A percentile compares a stretch with the other conserved stretches of the same genome.
Evolutionary conservation across 345 rosid genomes (phyloP).

Genomic region (Anastatica hierochuntica): DNA sequence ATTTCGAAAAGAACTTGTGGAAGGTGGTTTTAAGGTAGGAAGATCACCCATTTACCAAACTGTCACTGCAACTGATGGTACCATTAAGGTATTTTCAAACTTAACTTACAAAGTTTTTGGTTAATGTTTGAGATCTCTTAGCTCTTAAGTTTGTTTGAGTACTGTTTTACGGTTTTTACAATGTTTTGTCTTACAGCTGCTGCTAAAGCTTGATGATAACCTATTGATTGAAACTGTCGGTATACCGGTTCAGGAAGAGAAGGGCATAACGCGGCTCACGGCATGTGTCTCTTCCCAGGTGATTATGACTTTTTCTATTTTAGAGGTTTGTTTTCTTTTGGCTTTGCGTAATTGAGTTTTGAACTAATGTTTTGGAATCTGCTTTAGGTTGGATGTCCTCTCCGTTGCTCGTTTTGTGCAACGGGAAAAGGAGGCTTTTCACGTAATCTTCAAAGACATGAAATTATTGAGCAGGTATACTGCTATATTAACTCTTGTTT

Average conservation of each 20-base stretch:
- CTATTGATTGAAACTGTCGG: conserved; percentile 95
- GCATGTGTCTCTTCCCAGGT: conserved; percentile 98
- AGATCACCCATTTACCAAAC: conserved; percentile 57
- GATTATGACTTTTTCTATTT: background rate
- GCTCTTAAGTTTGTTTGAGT: background rate
- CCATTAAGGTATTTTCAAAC: conserved; percentile 62
- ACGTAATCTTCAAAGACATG: conserved; percentile 82
- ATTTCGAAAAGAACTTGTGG: conserved; percentile 69
- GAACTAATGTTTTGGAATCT: conserved; percentile 10
- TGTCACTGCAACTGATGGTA: conserved; percentile 88
- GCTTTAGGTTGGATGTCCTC: conserved; percentile 86
- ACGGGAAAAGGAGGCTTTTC: conserved; percentile 97
- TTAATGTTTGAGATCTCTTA: conserved; percentile 4
- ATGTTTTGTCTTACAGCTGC: conserved; percentile 36
- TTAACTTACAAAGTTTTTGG: background rate
- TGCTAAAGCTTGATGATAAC: conserved; percentile 76
- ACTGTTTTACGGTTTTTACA: background rate
- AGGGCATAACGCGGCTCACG: conserved; percentile 78
- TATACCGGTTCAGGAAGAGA: conserved; percentile 74
- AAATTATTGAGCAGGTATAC: conserved; percentile 81
- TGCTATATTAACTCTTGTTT: conserved; percentile 1
- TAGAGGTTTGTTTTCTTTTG: background rate
- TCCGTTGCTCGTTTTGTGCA: conserved; percentile 97
- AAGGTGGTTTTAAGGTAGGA: conserved; percentile 82
- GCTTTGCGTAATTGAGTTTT: background rate